These are phyloP conservation scores for Penicillium sp. DNA, from an alignment of 2,329 filamentous ascomycete species.

Conservation along the genomic window DNA sequence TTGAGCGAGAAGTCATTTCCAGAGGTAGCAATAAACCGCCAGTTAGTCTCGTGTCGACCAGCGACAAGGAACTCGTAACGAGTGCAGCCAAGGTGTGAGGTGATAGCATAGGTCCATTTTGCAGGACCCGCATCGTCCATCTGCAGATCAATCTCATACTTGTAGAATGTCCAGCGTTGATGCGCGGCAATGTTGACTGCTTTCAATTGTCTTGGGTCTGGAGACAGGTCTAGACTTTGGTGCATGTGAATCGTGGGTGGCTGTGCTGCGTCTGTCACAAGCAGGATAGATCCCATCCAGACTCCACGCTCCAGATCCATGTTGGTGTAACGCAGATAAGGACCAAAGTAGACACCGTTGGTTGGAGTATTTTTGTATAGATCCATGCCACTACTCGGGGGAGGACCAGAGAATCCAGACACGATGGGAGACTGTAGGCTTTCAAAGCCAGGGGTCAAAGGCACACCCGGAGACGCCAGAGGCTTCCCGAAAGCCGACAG, in stretches of 20 bases:
- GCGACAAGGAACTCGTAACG: slow-evolving; percentile 96
- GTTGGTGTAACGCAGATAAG: slow-evolving; percentile 91
- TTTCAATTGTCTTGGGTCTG: slow-evolving; percentile 84
- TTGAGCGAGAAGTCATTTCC: slow-evolving; percentile 93
- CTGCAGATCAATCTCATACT: slow-evolving; percentile 83
- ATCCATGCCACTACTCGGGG: slow-evolving; percentile 82
- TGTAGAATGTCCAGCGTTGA: slow-evolving; percentile 93
- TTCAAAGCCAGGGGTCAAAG: slow-evolving; percentile 80
- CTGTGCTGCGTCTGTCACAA: slow-evolving; percentile 86
- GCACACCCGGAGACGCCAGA: slow-evolving; percentile 76
- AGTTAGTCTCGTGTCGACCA: slow-evolving; percentile 82
- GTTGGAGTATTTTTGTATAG: slow-evolving; percentile 92
- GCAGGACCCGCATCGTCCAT: slow-evolving; percentile 79
- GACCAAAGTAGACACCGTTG: slow-evolving; percentile 97
- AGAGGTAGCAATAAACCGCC: slow-evolving; percentile 94
- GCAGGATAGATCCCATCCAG: slow-evolving; percentile 91
- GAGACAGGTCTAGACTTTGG: slow-evolving; percentile 82
- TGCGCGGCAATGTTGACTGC: slow-evolving; percentile 82
- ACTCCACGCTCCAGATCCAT: slow-evolving; percentile 91
- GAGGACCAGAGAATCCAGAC: slow-evolving; percentile 84
- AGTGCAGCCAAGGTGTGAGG: slow-evolving; percentile 95
- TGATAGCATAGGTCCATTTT: slow-evolving; percentile 97
- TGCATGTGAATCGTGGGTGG: slow-evolving; percentile 96
- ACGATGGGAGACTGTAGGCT: slow-evolving; percentile 72
- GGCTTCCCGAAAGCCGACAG: slow-evolving; percentile 56